A percentile compares a stretch with the other conserved stretches of the same genome.
phyloP scores from a whole-genome alignment of 257 asterid species.

The Rauvolfia tetraphylla region DNA sequence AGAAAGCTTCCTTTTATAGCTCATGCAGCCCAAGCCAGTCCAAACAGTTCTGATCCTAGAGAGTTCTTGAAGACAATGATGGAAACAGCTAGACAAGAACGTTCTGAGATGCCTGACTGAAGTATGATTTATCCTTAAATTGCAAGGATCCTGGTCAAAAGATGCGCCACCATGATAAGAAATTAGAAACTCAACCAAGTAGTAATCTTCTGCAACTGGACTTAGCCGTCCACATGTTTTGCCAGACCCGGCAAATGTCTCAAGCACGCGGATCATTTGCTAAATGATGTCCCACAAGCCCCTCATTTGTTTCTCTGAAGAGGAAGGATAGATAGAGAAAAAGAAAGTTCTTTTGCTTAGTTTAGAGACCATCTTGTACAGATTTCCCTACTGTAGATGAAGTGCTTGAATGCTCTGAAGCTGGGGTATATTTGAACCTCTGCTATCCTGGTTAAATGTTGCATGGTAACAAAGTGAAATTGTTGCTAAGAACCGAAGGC shows the following conservation, averaged over 20 bases:
- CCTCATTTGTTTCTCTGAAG: too few relatives aligned
- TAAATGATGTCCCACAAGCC: background rate
- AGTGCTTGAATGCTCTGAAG: background rate
- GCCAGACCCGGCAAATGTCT: background rate
- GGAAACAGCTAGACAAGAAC: slow-evolving; percentile 61
- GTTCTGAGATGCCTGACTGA: slow-evolving; percentile 66
- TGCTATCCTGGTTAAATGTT: background rate
- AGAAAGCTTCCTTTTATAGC: slow-evolving; percentile 94
- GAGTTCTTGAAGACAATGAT: slow-evolving; percentile 67
- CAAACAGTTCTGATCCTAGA: slow-evolving; percentile 50
- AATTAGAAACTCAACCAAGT: background rate
- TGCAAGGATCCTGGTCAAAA: background rate
- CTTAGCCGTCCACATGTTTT: background rate
- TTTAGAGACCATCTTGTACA: background rate
- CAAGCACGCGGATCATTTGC: background rate
- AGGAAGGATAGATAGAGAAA: background rate
- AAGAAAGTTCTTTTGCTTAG: background rate
- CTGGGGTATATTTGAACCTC: background rate
- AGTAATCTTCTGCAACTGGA: background rate
- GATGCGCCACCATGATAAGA: background rate
- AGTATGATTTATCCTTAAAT: background rate
- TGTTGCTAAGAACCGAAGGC: background rate
- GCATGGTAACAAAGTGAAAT: too few relatives aligned
- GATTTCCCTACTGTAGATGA: background rate
- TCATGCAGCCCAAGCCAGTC: slow-evolving; percentile 75